Evolutionary conservation across 139 green algal species (phyloP).

Genomic region (Chlamydomonas asymmetrica): DNA sequence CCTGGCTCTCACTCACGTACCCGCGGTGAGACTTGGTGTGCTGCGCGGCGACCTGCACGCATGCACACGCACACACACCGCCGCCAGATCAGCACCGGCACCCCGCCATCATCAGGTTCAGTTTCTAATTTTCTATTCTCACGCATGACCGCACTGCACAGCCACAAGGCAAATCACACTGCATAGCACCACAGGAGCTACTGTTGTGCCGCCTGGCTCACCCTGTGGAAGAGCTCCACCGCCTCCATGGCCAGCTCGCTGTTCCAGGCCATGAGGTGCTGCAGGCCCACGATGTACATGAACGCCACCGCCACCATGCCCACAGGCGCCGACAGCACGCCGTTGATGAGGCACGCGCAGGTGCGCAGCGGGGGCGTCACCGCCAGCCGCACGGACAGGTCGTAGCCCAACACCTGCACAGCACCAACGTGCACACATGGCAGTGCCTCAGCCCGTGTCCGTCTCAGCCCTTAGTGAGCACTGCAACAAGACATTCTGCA

Average conservation of each 20-base stretch:
- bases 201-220: too few species aligned
- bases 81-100: too few species aligned
- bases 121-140: too few species aligned
- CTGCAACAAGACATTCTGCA: too few species aligned
- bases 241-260: conserved; percentile 25
- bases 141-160: too few species aligned
- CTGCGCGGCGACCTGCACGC: conserved; percentile 11
- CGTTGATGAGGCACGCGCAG: conserved; percentile 6
- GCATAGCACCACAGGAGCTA: too few species aligned
- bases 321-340: conserved; percentile 13
- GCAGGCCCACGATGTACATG: conserved; percentile 24
- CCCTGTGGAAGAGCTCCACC: conserved; percentile 31
- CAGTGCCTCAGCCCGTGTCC: too few species aligned
- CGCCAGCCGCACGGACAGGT: conserved; percentile 11
- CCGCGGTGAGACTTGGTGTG: conserved; percentile 2
- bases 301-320: conserved; percentile 11
- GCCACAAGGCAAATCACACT: too few species aligned
- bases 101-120: too few species aligned
- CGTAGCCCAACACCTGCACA: conserved; percentile 13
- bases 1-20: conserved; percentile 18
- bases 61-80: background rate
- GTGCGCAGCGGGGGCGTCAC: conserved; percentile 10
- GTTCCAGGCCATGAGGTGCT: conserved; percentile 21
- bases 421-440: too few species aligned
- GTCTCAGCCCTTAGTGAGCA: too few species aligned